Conservation (phyloP, 2,329 filamentous ascomycete species). For the Colletotrichum cuscutae region DNA sequence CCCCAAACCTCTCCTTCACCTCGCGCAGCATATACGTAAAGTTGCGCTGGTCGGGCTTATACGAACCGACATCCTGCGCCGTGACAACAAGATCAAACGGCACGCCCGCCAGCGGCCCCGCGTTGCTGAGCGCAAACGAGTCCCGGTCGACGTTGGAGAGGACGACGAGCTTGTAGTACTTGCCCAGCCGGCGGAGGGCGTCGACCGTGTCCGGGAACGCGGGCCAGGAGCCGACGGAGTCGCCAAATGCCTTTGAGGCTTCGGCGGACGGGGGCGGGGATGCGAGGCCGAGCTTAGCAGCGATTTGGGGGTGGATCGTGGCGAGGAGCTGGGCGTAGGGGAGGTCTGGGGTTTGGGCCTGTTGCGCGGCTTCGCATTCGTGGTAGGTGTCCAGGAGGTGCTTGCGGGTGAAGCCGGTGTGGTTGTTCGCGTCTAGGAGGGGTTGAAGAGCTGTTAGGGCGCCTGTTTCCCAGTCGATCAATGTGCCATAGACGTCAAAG, state of each 20-base stretch:
- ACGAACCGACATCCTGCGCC: slow-evolving; percentile 76
- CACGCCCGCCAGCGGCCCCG: slow-evolving; percentile 58
- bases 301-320: slow-evolving; percentile 56
- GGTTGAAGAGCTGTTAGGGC: slow-evolving; percentile 65
- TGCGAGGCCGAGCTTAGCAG: slow-evolving; percentile 52
- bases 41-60: slow-evolving; percentile 75
- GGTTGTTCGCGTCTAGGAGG: slow-evolving; percentile 49
- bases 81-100: slow-evolving; percentile 72
- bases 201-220: slow-evolving; percentile 69
- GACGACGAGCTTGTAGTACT: slow-evolving; percentile 66
- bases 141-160: slow-evolving; percentile 67
- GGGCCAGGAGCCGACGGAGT: slow-evolving; percentile 63
- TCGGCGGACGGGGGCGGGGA: slow-evolving; percentile 45
- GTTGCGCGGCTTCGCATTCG: slow-evolving; percentile 60
- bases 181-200: slow-evolving; percentile 60
- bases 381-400: slow-evolving; percentile 54
- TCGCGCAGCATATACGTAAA: slow-evolving; percentile 72
- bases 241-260: slow-evolving; percentile 61
- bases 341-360: slow-evolving; percentile 64
- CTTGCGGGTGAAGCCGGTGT: slow-evolving; percentile 44
- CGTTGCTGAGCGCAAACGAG: slow-evolving; percentile 57
- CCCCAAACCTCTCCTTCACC: slow-evolving; percentile 63
- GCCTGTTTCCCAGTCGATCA: slow-evolving; percentile 82
- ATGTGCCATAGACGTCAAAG: slow-evolving; percentile 85
- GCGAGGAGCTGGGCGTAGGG: slow-evolving; percentile 70